Base-by-base conservation (phyloP, 371 early-diverging fungal species). In the Mortierella sp. region DNA sequence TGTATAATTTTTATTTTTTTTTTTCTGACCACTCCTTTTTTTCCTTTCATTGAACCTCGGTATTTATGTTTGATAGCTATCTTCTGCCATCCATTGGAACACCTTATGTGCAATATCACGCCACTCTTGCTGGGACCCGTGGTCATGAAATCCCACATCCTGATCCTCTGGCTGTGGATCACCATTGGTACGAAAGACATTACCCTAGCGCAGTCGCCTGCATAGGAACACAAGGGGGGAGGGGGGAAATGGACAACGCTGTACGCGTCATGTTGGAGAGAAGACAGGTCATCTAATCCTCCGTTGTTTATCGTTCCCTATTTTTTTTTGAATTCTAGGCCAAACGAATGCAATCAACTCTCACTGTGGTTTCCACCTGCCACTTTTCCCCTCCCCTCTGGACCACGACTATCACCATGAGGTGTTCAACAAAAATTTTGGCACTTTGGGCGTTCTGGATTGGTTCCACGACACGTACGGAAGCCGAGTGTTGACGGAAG, bases 361-460 rank as follows among this genome's bases (percentile, higher is more conserved):
- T 0, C 91, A 91, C 72, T 87, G 86, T 70, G 91, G 91, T 1
- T 91, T 87, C 74, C 83, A 85, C 64, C 68, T 91, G 63, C 88
- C 85, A 6, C 63, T 83, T 66, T 84, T 84, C 74, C 74, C 84
- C 46, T 70, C 82, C 58, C 82, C 85, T 25, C 76, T 89, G 72
- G 82, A 72, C 56, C 92, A 91, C 74, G 92, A 91, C 66, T 90
- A 85, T 74, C 92, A 91, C 72, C 92, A 91, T 65, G 84, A 87
- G 75, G 85, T 82, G 21, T 91, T 91, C 81, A 88, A 88, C 66
- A 82, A 84, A 75, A 89, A 88, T 68, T 91, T 82, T 82, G 90
- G 88, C 4, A 81, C 82, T 4, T 47, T 84, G 1, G 88, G 86
- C 2, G 14, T 85, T 23, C 68, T 85, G 19, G 88, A 87, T 43